These are phyloP conservation scores for Alternaria longipes DNA, from an alignment of 2,329 filamentous ascomycete species.

Conservation along the genomic window DNA sequence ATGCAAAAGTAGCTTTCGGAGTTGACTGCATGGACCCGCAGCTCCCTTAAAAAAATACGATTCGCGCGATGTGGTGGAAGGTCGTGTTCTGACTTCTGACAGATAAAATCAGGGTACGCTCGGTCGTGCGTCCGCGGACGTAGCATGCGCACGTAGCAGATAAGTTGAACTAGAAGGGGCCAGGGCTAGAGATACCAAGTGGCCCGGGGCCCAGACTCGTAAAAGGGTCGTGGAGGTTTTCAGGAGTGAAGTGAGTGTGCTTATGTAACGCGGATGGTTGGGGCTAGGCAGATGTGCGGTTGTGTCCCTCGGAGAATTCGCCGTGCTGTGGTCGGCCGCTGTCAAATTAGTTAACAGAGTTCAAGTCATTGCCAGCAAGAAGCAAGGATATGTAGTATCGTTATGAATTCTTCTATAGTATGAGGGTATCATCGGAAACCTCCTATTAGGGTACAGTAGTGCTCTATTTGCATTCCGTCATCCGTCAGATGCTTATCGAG, in stretches of 20 bases:
- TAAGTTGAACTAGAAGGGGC: not conserved
- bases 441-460: slow-evolving; percentile 16
- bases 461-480: slow-evolving; percentile 10
- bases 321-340: not conserved
- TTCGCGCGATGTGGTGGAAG: not conserved
- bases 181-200: not conserved
- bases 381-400: slow-evolving; percentile 2
- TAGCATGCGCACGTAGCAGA: not conserved
- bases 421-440: slow-evolving; percentile 19
- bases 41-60: not conserved
- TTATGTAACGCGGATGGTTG: not conserved
- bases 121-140: not conserved
- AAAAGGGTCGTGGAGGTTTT: not conserved
- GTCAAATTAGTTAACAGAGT: not conserved
- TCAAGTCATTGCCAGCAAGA: not conserved
- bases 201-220: not conserved
- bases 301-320: not conserved
- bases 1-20: slow-evolving; percentile 3
- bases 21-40: not conserved
- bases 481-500: not conserved
- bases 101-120: not conserved
- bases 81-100: not conserved
- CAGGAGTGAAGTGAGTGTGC: not conserved
- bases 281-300: not conserved
- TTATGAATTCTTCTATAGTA: slow-evolving; percentile 19